Base-by-base conservation (phyloP, 2,329 filamentous ascomycete species). In the Penicillium oxalicum region DNA sequence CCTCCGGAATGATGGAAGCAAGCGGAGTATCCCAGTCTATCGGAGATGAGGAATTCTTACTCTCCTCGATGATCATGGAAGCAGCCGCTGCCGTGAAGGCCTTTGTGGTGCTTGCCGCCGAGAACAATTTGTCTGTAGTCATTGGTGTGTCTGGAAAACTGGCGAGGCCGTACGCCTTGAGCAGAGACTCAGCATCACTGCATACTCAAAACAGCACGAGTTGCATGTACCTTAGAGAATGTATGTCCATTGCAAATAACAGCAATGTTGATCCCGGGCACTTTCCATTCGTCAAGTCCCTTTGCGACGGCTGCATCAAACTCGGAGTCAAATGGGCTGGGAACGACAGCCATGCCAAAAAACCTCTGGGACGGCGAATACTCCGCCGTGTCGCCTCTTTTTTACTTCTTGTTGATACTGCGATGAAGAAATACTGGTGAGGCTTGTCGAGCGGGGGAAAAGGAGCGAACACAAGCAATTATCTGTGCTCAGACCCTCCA, bases 21-120 rank as follows among this genome's bases (percentile, higher is more conserved):
- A 74, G 54, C 2, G 64, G 63, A 0, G 69, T 72, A 0, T 60
- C 52, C 67, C 70, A 73, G 18, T 50, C 49, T 34, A 73, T 47
- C 4, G 57, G 56, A 0, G 35, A 45, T 2, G 53, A 7, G 0
- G 49, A 48, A 12, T 44, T 8, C 13, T 55, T 55, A 33, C 49
- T 57, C 9, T 61, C 58, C 9, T 62, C 48, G 18, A 62, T 57
- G 1, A 43, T 46, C 2, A 60, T 37, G 9, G 60, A 59, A 8
- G 57, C 48, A 9, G 57, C 55, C 8, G 61, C 59, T 4, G 57
- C 57, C 7, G 60, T 56, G 40, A 64, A 63, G 29, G 60, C 59
- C 44, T 64, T 64, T 4, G 61, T 63, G 4, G 62, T 64, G 44
- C 60, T 62, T 33, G 57, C 61, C 1, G 56, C 57, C 1, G 43